phyloP scores from a whole-genome alignment of 257 asterid genomes.

The Asclepias syriaca region DNA sequence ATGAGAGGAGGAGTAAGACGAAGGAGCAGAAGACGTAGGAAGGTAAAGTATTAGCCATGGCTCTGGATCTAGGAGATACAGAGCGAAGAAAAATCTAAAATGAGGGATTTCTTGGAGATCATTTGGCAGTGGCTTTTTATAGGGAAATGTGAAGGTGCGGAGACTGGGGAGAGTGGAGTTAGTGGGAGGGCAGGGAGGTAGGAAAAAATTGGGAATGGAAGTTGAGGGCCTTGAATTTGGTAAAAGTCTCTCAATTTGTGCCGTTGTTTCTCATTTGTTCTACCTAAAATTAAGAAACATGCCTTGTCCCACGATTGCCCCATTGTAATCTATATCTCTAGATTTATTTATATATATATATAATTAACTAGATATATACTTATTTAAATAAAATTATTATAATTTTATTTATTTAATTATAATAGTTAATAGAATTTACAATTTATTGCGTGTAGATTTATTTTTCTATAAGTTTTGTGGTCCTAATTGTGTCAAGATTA shows the following conservation, averaged over 20 bases:
- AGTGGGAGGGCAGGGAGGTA: conserved; percentile 6
- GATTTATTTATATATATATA: too few species aligned
- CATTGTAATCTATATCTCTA: too few species aligned
- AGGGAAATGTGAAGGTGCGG: not conserved
- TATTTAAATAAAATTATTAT: too few species aligned
- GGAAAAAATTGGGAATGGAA: not conserved
- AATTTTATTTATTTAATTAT: too few species aligned
- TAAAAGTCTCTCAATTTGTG: too few species aligned
- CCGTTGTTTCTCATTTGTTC: not conserved
- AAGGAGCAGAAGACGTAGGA: not conserved
- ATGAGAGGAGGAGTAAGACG: conserved; percentile 13
- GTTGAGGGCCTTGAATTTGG: conserved; percentile 4
- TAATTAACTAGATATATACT: too few species aligned
- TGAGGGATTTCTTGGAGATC: not conserved
- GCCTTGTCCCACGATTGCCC: too few species aligned
- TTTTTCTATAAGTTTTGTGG: too few species aligned
- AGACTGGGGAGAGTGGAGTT: conserved; percentile 15
- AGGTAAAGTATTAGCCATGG: conserved; percentile 8
- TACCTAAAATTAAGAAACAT: not conserved
- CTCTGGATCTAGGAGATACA: not conserved
- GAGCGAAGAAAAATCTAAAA: conserved; percentile 2
- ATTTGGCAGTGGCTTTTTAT: not conserved
- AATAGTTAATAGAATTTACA: too few species aligned
- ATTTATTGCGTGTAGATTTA: too few species aligned
- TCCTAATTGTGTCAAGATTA: too few species aligned